Evolutionary conservation across 345 rosid genomes (phyloP).

Genomic region (Corchorus olitorius): DNA sequence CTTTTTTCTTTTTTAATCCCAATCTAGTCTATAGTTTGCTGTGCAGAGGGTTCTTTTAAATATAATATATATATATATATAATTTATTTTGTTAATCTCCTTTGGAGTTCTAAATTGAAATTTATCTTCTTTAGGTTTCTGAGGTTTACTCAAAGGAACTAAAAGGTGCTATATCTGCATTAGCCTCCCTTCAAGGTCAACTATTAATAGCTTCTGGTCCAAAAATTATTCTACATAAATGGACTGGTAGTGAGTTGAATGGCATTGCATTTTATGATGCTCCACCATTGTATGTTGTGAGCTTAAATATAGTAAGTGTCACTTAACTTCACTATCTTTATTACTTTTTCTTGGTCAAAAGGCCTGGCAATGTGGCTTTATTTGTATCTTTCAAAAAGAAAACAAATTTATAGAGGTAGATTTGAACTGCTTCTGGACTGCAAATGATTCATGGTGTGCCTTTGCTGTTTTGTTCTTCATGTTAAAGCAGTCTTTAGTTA

Average conservation of each 20-base stretch:
- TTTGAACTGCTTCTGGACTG: not conserved
- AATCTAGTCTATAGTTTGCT: not conserved
- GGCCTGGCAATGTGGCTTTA: conserved; percentile 6
- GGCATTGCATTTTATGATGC: conserved; percentile 94
- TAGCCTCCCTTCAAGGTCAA: conserved; percentile 98
- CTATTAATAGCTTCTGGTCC: conserved; percentile 96
- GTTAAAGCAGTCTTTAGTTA: conserved; percentile 15
- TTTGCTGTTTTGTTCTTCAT: conserved; percentile 6
- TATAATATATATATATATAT: no score
- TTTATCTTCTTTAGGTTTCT: conserved; percentile 56
- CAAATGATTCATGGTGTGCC: not conserved
- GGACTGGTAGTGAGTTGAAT: conserved; percentile 89
- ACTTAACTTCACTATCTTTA: conserved; percentile 5
- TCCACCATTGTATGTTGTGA: conserved; percentile 92
- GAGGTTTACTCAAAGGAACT: conserved; percentile 95
- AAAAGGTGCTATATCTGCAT: conserved; percentile 97
- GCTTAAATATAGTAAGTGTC: conserved; percentile 88
- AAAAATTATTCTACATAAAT: conserved; percentile 84
- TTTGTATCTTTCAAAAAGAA: conserved; percentile 1
- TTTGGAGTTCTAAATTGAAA: not conserved
- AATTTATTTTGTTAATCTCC: not conserved
- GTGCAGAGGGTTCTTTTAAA: no score
- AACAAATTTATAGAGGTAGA: not conserved
- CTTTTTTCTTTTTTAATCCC: not conserved
- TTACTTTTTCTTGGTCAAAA: not conserved